Conservation (phyloP, 2,329 filamentous ascomycete species). For the Hypoxylon sp. region DNA sequence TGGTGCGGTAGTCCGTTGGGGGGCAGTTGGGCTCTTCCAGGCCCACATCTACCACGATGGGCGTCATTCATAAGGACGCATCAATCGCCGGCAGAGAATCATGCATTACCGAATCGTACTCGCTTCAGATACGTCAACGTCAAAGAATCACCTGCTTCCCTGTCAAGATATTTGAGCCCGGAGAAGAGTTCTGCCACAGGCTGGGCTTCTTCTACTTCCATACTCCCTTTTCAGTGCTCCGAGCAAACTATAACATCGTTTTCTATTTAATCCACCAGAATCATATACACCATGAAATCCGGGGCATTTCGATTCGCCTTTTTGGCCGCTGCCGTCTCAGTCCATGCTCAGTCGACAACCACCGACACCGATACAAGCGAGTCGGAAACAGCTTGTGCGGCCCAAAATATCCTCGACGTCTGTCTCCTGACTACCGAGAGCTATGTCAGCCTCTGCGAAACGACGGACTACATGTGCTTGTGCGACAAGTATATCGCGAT, state of each 20-base stretch:
- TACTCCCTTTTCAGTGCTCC: background rate
- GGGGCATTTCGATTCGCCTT: conserved; percentile 46
- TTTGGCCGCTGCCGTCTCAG: conserved; percentile 48
- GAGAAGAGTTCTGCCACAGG: conserved; percentile 22
- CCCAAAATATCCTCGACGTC: conserved; percentile 57
- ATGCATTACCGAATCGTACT: conserved; percentile 36
- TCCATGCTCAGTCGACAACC: conserved; percentile 33
- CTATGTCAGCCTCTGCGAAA: conserved; percentile 54
- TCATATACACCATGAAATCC: conserved; percentile 47
- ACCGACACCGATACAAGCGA: conserved; percentile 17
- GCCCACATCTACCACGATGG: background rate
- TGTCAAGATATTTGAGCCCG: conserved; percentile 28
- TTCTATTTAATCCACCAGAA: conserved; percentile 3
- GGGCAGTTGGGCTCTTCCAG: background rate
- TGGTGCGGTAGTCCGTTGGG: conserved; percentile 21
- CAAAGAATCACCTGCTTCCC: conserved; percentile 5
- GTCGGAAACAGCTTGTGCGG: conserved; percentile 51
- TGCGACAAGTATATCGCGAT: conserved; percentile 69
- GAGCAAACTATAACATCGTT: conserved; percentile 4
- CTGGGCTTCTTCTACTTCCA: conserved; percentile 4
- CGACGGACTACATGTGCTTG: conserved; percentile 63
- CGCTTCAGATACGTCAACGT: conserved; percentile 37
- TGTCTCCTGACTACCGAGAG: conserved; percentile 56
- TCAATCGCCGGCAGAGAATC: conserved; percentile 20
- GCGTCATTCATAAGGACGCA: conserved; percentile 4